phyloP scores from a whole-genome alignment of 345 rosid genomes.

The Lepidium sativum region DNA sequence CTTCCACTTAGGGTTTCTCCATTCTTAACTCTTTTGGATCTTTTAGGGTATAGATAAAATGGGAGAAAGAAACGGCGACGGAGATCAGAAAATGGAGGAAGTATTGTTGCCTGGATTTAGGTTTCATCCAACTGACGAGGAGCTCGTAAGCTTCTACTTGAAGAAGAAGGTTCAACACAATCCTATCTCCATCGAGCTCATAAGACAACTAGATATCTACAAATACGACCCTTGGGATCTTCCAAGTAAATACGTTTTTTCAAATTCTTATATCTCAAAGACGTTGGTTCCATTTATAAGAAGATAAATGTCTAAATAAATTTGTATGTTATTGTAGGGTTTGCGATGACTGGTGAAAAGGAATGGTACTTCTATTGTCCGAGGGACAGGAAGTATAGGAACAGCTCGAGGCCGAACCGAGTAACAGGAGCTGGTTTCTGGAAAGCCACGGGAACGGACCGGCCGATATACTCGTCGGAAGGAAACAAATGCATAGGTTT shows the following conservation, averaged over 20 bases:
- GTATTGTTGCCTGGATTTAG: constrained; percentile 78
- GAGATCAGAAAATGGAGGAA: constrained; percentile 50
- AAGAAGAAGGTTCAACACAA: constrained; percentile 68
- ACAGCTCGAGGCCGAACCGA: constrained; percentile 82
- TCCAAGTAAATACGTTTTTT: constrained; percentile 45
- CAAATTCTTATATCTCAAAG: background rate
- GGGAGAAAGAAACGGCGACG: constrained; percentile 39
- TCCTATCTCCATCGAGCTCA: constrained; percentile 63
- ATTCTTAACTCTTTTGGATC: background rate
- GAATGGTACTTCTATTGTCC: constrained; percentile 92
- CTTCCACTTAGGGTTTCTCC: constrained; percentile 11
- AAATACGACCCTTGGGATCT: constrained; percentile 96
- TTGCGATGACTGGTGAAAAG: constrained; percentile 70
- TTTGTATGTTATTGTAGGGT: constrained; percentile 27
- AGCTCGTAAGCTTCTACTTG: constrained; percentile 78
- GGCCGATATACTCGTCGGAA: constrained; percentile 76
- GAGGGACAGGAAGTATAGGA: constrained; percentile 82
- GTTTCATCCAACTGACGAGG: constrained; percentile 93
- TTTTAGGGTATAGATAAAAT: constrained; percentile 18
- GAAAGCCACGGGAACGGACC: constrained; percentile 94
- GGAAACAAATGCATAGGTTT: constrained; percentile 75
- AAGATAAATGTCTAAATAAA: background rate
- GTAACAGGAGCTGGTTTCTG: constrained; percentile 86
- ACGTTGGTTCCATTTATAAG: background rate
- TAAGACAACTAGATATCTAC: constrained; percentile 82